Percentiles rank a stretch among this genome's conserved stretches.
phyloP scores from a whole-genome alignment of 2,329 filamentous ascomycete species.

The Verticillium longisporum region DNA sequence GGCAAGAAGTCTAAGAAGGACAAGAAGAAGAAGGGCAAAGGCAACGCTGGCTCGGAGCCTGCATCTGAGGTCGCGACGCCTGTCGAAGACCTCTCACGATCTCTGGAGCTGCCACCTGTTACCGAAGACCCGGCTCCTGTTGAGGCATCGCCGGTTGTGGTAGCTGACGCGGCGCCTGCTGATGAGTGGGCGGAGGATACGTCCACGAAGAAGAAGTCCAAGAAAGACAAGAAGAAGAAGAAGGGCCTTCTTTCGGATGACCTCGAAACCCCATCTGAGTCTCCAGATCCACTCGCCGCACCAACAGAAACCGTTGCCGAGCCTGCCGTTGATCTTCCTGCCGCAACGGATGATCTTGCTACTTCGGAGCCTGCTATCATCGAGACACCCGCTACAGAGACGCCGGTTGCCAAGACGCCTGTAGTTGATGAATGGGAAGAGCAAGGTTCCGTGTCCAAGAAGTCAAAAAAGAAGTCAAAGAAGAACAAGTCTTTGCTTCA shows the following conservation, averaged over 20 bases:
- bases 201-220: conserved; percentile 17
- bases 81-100: conserved; percentile 1
- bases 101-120: conserved; percentile 1
- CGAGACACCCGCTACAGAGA: conserved; percentile 4
- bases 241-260: conserved; percentile 16
- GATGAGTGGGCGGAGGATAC: not conserved
- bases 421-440: not conserved
- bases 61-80: conserved; percentile 5
- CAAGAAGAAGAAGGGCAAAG: conserved; percentile 13
- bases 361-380: not conserved
- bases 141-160: not conserved
- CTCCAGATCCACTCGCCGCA: conserved; percentile 3
- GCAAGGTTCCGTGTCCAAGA: not conserved
- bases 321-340: not conserved
- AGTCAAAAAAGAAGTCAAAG: conserved; percentile 13
- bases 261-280: conserved; percentile 1
- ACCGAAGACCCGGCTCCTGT: conserved; percentile 1
- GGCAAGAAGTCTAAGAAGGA: conserved; percentile 20
- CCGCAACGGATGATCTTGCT: not conserved
- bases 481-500: conserved; percentile 6
- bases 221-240: conserved; percentile 17
- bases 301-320: not conserved
- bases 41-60: not conserved
- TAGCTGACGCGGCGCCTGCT: not conserved
- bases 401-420: conserved; percentile 3